A percentile compares a stretch with the other conserved stretches of the same genome.
Conservation (phyloP, 1,284 basidiomycete genomes). For the Clitocybe nebularis region DNA sequence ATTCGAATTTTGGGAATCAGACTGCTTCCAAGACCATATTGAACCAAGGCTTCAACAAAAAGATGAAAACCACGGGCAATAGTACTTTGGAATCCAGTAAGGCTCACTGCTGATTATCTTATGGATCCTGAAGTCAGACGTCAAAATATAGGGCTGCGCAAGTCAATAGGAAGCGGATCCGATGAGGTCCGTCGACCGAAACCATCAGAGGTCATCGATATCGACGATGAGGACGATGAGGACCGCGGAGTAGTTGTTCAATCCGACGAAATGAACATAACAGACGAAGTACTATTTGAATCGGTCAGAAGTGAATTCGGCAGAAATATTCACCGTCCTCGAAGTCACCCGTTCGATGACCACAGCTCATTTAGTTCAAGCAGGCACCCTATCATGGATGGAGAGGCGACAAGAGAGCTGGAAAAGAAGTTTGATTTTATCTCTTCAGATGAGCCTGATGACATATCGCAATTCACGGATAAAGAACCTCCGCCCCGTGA, state of each 20-base stretch:
- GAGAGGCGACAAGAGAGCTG: conserved; percentile 13
- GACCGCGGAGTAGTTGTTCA: conserved; percentile 6
- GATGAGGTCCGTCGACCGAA: neutral
- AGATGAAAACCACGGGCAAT: too few relatives aligned
- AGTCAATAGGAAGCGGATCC: too few relatives aligned
- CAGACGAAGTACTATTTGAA: neutral
- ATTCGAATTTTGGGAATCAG: too few relatives aligned
- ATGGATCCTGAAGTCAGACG: too few relatives aligned
- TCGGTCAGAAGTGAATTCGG: conserved; percentile 3
- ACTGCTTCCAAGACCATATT: too few relatives aligned
- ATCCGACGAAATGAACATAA: conserved; percentile 9
- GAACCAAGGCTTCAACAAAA: too few relatives aligned
- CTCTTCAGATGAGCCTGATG: conserved; percentile 7
- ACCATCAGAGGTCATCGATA: conserved; percentile 5
- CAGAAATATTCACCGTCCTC: neutral
- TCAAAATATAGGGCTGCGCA: too few relatives aligned
- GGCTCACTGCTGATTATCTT: too few relatives aligned
- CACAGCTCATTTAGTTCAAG: neutral
- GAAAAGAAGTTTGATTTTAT: conserved; percentile 3
- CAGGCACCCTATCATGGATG: conserved; percentile 10
- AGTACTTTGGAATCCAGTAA: too few relatives aligned
- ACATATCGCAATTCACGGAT: conserved; percentile 9
- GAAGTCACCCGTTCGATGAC: neutral
- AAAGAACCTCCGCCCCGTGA: neutral
- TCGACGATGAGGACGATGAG: conserved; percentile 9